Conservation (phyloP, 345 rosid species). For the Noccaea bulbosa region DNA sequence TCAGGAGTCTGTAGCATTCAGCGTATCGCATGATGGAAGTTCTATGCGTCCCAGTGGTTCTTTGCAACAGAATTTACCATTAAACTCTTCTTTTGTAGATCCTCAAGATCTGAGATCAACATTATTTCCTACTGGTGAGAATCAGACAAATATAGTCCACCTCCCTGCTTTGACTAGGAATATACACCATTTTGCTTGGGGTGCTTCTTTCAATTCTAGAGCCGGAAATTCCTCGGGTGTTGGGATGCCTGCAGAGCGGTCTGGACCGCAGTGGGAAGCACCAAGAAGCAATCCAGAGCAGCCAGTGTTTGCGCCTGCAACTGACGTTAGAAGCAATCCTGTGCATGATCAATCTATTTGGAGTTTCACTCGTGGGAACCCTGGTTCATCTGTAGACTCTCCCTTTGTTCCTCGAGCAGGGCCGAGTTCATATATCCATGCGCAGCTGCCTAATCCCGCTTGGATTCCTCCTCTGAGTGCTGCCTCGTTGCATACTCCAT, state of each 20-base stretch:
- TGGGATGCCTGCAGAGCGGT: constrained; percentile 51
- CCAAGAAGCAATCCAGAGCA: constrained; percentile 59
- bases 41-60: constrained; percentile 49
- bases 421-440: constrained; percentile 57
- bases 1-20: constrained; percentile 55
- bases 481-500: constrained; percentile 49
- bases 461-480: constrained; percentile 56
- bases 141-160: constrained; percentile 52
- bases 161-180: constrained; percentile 58
- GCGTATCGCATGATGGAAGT: constrained; percentile 52
- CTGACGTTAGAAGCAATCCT: constrained; percentile 53
- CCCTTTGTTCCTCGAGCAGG: constrained; percentile 53
- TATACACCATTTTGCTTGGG: constrained; percentile 56
- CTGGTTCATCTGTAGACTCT: constrained; percentile 47
- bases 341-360: constrained; percentile 68
- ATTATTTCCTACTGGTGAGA: constrained; percentile 43
- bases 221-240: constrained; percentile 52
- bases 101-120: constrained; percentile 56
- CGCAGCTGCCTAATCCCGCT: constrained; percentile 50
- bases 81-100: constrained; percentile 51
- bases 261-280: constrained; percentile 49
- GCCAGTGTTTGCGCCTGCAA: constrained; percentile 55
- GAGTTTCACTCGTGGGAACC: constrained; percentile 61
- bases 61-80: constrained; percentile 49
- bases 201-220: constrained; percentile 57